Percentiles rank a stretch among this genome's conserved stretches.
phyloP scores from a whole-genome alignment of 1,284 basidiomycete species.

The Tilletia caries region DNA sequence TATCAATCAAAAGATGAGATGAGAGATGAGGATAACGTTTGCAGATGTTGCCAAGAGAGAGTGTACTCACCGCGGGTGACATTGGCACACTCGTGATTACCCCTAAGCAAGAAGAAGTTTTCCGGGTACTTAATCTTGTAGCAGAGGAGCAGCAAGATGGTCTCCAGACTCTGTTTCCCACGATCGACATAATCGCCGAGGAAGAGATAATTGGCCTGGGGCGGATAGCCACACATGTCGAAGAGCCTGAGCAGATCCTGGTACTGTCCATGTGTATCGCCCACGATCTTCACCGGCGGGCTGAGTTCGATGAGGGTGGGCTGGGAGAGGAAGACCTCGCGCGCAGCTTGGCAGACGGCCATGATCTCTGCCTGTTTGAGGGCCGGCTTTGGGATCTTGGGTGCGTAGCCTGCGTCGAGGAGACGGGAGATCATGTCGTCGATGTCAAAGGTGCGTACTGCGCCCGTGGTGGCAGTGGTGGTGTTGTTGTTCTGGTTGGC shows the following conservation, averaged over 20 bases:
- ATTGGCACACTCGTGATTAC: conserved; percentile 99
- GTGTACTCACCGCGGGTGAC: conserved; percentile 79
- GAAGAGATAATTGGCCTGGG: conserved; percentile 95
- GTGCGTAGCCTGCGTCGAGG: conserved; percentile 93
- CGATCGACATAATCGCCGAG: conserved; percentile 98
- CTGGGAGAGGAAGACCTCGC: conserved; percentile 93
- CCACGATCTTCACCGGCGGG: conserved; percentile 98
- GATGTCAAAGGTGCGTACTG: conserved; percentile 69
- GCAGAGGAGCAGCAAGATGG: conserved; percentile 89
- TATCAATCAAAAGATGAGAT: neutral
- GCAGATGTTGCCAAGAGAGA: neutral
- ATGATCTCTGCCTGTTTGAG: conserved; percentile 96
- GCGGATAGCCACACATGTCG: conserved; percentile 99
- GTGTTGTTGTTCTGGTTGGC: too few relatives aligned
- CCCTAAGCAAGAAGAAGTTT: conserved; percentile 96
- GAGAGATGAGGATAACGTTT: neutral
- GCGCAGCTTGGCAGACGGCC: conserved; percentile 89
- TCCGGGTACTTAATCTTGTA: conserved; percentile 98
- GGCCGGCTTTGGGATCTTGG: conserved; percentile 94
- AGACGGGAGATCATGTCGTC: conserved; percentile 98
- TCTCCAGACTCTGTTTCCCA: conserved; percentile 97
- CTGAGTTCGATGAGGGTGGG: conserved; percentile 96
- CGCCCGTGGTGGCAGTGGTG: conserved; percentile 14
- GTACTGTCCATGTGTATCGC: conserved; percentile 98
- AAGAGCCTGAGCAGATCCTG: conserved; percentile 96